phyloP scores from a whole-genome alignment of 2,329 filamentous ascomycete genomes.

The Pseudocercospora fuligena region DNA sequence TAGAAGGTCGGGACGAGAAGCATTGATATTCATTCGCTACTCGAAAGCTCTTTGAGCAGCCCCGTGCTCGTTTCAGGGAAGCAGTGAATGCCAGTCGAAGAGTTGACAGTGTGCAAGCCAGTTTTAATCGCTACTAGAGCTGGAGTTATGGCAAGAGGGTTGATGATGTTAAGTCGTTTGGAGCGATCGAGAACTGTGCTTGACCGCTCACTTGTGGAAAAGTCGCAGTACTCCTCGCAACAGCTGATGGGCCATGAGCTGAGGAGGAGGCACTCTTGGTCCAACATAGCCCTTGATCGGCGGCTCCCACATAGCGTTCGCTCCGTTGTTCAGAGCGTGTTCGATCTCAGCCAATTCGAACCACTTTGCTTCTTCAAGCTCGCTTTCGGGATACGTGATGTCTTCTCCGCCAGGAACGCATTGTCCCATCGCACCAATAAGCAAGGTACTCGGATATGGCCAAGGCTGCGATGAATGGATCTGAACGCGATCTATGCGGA shows the following conservation, averaged over 20 bases:
- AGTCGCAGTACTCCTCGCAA: slow-evolving; percentile 29
- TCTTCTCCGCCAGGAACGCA: slow-evolving; percentile 29
- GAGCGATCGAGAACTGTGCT: background rate
- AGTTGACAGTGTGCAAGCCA: background rate
- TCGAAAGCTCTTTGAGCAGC: background rate
- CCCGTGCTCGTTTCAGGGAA: background rate
- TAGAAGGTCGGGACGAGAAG: background rate
- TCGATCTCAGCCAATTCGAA: slow-evolving; percentile 32
- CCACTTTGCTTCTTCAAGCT: slow-evolving; percentile 33
- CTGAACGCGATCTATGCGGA: slow-evolving; percentile 75
- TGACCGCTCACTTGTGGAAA: slow-evolving; percentile 24
- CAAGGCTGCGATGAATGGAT: slow-evolving; percentile 85
- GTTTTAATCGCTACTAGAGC: background rate
- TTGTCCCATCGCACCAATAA: slow-evolving; percentile 63
- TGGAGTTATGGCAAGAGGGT: background rate
- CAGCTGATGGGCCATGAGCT: slow-evolving; percentile 32
- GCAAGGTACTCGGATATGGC: slow-evolving; percentile 83
- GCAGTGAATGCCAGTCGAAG: background rate
- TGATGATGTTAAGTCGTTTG: background rate
- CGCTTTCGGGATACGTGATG: slow-evolving; percentile 32
- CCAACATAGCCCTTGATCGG: slow-evolving; percentile 30
- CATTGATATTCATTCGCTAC: background rate
- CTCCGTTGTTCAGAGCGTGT: slow-evolving; percentile 29
- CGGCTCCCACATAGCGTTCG: slow-evolving; percentile 34
- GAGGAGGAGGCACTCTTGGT: slow-evolving; percentile 28